Evolutionary conservation across 2,329 filamentous ascomycete genomes (phyloP), one percentile per base, ranked within the genome.

Genomic region (Cercospora zeina): DNA sequence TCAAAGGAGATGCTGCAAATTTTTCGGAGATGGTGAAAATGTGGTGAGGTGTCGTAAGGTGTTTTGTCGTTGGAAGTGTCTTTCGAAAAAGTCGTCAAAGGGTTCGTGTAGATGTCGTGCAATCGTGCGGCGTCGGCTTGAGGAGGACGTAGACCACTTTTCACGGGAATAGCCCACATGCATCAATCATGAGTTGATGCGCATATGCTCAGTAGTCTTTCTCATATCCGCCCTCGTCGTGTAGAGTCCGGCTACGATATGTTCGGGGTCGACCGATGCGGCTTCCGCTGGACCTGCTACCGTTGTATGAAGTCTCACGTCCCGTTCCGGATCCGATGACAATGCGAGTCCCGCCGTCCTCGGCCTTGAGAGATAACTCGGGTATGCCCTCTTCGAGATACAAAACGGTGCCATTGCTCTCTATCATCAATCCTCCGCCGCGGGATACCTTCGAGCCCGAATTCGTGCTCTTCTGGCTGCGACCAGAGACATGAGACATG

Each of bases 321-420:
- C 66, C 66, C 39, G 58, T 64, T n/a, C 61, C 59, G 27, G 65
- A 67, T 10, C 58, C 65, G 50, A 70, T 67, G n/a, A 70, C 64
- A 55, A 71, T 50, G 21, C 59, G 60, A 10, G 65, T 62, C 10
- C 71, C 71, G 34, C 73, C 68, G 21, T 72, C 69, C 3, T 62
- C 63, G 11, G 65, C 64, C 11, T 62, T 54, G 58, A 73, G 66
- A 31, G 56, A 31, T 3, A 58, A 37, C 33, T 50, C 56, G 47
- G 69, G 65, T 16, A 72, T 65, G 3, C 54, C 68, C n/a, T 66
- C 66, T 31, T 71, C 69, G 42, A 67, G 67, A 31, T 70, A 68
- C 33, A 73, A 61, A 2, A 70, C 63, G 9, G 70, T 72, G 9
- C 62, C 70, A 34, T 67, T 67, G 27, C 58, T 62, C 59, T 69